Evolutionary conservation across 1,284 basidiomycete genomes (phyloP).

Genomic region (Peniophora sp.): DNA sequence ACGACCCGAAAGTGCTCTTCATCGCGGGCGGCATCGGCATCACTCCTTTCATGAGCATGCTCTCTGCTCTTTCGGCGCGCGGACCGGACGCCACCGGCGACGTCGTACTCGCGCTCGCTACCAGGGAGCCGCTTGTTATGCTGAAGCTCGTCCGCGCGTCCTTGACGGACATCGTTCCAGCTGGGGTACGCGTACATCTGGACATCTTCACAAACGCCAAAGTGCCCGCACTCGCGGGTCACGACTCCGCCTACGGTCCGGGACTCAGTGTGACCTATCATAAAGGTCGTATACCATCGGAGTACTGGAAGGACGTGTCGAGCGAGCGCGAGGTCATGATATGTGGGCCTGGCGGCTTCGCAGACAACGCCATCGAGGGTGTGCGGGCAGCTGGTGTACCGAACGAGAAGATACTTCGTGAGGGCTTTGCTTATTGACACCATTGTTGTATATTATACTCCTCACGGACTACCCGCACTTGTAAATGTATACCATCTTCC

Average conservation of each 20-base stretch:
- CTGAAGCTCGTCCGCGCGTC: conserved; percentile 27
- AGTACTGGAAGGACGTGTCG: conserved; percentile 3
- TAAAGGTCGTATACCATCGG: conserved; percentile 8
- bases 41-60: conserved; percentile 50
- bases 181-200: conserved; percentile 13
- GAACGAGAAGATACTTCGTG: conserved; percentile 19
- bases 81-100: conserved; percentile 18
- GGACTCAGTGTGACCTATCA: conserved; percentile 3
- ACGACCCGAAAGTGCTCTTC: conserved; percentile 29
- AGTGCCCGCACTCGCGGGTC: conserved; percentile 12
- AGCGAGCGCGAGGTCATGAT: conserved; percentile 10
- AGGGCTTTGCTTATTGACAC: conserved; percentile 31
- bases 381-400: conserved; percentile 22
- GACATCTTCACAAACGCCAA: conserved; percentile 14
- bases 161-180: conserved; percentile 8
- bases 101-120: conserved; percentile 37
- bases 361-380: conserved; percentile 11
- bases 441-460: too few species aligned
- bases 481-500: too few species aligned
- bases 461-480: too few species aligned
- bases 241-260: neutral
- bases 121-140: conserved; percentile 41
- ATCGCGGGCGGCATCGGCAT: conserved; percentile 52
- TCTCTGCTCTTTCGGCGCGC: conserved; percentile 20
- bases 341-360: conserved; percentile 14